Evolutionary conservation across 2,329 filamentous ascomycete species (phyloP).

Genomic region (Colletotrichum limetticola): DNA sequence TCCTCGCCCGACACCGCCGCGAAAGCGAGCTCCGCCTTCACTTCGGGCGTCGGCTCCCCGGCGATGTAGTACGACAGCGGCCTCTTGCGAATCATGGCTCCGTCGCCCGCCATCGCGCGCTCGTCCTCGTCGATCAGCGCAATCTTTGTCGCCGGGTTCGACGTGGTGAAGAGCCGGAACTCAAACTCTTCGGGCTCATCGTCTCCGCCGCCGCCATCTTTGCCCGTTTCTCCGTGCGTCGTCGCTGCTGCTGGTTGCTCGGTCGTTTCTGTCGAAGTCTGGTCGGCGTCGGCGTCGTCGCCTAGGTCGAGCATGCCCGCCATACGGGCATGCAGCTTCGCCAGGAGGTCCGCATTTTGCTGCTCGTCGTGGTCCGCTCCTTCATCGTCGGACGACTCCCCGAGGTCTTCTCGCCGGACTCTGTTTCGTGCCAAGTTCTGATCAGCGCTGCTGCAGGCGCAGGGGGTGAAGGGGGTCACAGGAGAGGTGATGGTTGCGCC

Average conservation of each 20-base stretch:
- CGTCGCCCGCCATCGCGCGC: conserved; percentile 45
- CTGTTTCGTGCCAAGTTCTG: conserved; percentile 43
- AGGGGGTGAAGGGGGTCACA: not conserved
- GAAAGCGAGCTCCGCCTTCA: conserved; percentile 52
- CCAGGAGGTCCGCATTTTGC: conserved; percentile 52
- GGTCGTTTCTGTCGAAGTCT: conserved; percentile 20
- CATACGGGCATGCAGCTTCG: conserved; percentile 59
- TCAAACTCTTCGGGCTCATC: conserved; percentile 57
- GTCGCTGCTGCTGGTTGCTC: conserved; percentile 14
- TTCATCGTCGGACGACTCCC: conserved; percentile 45
- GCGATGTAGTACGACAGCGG: conserved; percentile 63
- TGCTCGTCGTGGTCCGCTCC: conserved; percentile 43
- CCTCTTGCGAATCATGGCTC: conserved; percentile 48
- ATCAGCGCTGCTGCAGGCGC: conserved; percentile 1
- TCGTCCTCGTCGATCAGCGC: conserved; percentile 58
- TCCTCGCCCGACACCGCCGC: conserved; percentile 65
- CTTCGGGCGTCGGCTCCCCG: conserved; percentile 47
- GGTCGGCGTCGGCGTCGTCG: conserved; percentile 37
- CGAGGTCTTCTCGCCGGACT: conserved; percentile 66
- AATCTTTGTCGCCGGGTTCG: conserved; percentile 58
- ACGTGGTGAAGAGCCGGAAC: conserved; percentile 67
- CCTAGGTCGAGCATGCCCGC: conserved; percentile 57
- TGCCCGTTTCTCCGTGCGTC: conserved; percentile 26
- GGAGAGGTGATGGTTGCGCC: conserved; percentile 18
- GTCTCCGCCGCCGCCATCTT: conserved; percentile 36